phyloP scores from a whole-genome alignment of 2,329 filamentous ascomycete genomes.

The Phoma herbarum region DNA sequence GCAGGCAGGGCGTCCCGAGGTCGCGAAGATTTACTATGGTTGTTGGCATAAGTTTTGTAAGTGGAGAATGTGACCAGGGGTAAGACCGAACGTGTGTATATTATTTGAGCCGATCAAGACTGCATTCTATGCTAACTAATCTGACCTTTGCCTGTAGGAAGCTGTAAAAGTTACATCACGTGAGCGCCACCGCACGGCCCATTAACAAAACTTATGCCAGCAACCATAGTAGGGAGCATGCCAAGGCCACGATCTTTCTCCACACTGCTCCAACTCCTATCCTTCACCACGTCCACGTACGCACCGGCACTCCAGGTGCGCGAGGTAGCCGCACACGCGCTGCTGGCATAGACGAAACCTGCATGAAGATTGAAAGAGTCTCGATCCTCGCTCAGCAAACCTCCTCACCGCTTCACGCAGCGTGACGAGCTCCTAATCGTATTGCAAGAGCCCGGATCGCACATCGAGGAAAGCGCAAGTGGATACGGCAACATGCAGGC shows the following conservation, averaged over 20 bases:
- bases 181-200: no score
- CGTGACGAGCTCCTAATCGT: neutral
- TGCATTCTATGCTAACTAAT: no score
- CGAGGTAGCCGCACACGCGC: neutral
- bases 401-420: neutral
- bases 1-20: neutral
- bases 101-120: no score
- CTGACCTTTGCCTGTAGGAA: no score
- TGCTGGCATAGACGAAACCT: neutral
- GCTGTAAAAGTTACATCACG: no score
- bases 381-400: neutral
- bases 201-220: no score
- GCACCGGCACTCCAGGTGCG: neutral
- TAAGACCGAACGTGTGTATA: no score
- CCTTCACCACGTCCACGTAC: neutral
- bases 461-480: neutral
- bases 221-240: neutral
- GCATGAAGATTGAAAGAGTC: neutral
- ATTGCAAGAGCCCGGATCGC: neutral
- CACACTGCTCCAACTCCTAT: neutral
- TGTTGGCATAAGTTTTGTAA: no score
- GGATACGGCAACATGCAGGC: slow-evolving; percentile 4
- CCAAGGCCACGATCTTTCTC: slow-evolving; percentile 3
- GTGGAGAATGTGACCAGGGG: no score
- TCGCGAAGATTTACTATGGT: no score